Base-by-base conservation (phyloP, 2,329 filamentous ascomycete genomes). In the Colletotrichum eremochloae region DNA sequence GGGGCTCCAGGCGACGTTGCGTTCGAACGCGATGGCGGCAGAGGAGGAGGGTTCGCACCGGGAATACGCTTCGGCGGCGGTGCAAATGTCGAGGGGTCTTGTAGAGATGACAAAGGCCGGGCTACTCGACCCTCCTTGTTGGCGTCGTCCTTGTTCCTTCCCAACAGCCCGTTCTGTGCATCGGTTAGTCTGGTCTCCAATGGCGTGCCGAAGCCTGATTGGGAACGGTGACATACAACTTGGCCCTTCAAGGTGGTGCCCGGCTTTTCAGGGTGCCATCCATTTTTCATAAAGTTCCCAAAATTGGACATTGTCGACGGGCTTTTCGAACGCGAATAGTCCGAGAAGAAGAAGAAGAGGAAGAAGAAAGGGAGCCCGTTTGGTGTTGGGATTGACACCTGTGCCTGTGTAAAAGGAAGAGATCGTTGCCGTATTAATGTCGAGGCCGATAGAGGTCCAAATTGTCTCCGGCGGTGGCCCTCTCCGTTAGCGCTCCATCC, bases 71-170 rank as follows among this genome's bases (percentile, higher is more conserved):
- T 95, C 0, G 95, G 95, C 36, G 95, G 95, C 33, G 94, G 94
- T 2, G 89, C 94, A 79, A 97, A 97, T 20, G 90, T 88, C 1
- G 89, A 81, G 1, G 94, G 95, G 79, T 97, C 94, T 79, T 90
- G 91, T 40, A 97, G 86, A 4, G 89, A 86, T 11, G 90, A 86
- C 55, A 97, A 83, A 1, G 95, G 94, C 20, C 86, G 85, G 42
- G 88, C 82, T 56, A 82, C 80, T 75, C 86, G 84, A 67, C 81
- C 76, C 31, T 76, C 72, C 15, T 75, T 74, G 20, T 80, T 76
- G 38, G 76, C 70, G 1, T 78, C 75, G 38, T 79, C 77, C 42
- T 83, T 82, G 64, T 81, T 81, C 71, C 85, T 83, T 55, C 84
- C 82, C 20, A 88, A 76, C 38, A 88, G 79, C 18, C 84, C 80